phyloP scores from a whole-genome alignment of 768 basidiomycete species.

The Pleurotus djamor region DNA sequence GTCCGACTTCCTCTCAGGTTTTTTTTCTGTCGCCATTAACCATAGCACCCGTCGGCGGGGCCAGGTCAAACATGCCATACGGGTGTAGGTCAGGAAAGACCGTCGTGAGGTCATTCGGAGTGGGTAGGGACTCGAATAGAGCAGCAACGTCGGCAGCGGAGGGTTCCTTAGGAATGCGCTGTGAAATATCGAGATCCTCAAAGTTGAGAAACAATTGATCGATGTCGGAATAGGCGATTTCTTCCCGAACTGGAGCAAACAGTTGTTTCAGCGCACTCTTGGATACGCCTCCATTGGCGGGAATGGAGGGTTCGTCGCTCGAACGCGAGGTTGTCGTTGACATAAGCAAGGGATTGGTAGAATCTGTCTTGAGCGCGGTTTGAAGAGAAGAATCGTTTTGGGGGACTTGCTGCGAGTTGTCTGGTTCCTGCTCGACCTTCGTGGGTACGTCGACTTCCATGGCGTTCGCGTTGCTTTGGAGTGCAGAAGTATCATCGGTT shows the following conservation, averaged over 20 bases:
- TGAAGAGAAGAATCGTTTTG: background rate
- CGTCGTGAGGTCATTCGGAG: slow-evolving; percentile 50
- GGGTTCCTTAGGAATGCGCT: slow-evolving; percentile 17
- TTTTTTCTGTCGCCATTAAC: slow-evolving; percentile 41
- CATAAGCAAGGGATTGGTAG: slow-evolving; percentile 53
- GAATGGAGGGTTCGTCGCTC: slow-evolving; percentile 27
- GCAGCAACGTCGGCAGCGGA: slow-evolving; percentile 20
- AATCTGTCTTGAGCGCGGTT: slow-evolving; percentile 45
- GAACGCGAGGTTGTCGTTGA: slow-evolving; percentile 40
- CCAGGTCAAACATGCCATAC: slow-evolving; percentile 51
- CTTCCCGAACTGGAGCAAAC: slow-evolving; percentile 59
- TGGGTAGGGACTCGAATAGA: slow-evolving; percentile 18
- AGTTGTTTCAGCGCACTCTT: slow-evolving; percentile 43
- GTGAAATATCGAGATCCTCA: slow-evolving; percentile 30
- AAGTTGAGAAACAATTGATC: slow-evolving; percentile 50
- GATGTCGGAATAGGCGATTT: slow-evolving; percentile 59
- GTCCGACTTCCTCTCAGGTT: slow-evolving; percentile 56
- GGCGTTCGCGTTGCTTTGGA: slow-evolving; percentile 16
- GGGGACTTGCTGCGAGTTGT: slow-evolving; percentile 11
- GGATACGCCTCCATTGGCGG: slow-evolving; percentile 17
- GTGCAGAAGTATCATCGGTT: slow-evolving; percentile 50
- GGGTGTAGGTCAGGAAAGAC: slow-evolving; percentile 87
- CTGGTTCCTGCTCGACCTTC: slow-evolving; percentile 16
- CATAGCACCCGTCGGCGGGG: slow-evolving; percentile 25
- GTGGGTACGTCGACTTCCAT: slow-evolving; percentile 25